Conservation (phyloP, 768 basidiomycete genomes). For the Suillus luteus region DNA sequence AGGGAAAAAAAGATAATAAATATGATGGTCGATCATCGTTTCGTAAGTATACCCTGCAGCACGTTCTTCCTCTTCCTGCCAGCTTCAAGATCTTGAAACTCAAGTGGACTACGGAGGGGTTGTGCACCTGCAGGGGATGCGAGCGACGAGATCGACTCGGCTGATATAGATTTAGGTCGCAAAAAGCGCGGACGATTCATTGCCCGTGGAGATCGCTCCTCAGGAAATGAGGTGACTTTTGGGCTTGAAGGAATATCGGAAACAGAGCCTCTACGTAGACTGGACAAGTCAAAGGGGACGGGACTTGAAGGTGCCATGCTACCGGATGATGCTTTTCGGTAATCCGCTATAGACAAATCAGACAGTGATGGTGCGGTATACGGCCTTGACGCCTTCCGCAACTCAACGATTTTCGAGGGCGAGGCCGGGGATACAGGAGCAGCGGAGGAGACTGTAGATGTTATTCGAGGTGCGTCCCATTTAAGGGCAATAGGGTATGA, state of each 20-base stretch:
- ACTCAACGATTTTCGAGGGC: constrained; percentile 14
- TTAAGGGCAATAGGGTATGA: constrained; percentile 17
- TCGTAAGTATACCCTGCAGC: constrained; percentile 41
- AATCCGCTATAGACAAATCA: constrained; percentile 19
- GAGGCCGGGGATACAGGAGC: constrained; percentile 28
- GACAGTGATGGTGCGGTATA: constrained; percentile 49
- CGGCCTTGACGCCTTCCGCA: constrained; percentile 40
- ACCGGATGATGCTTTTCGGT: constrained; percentile 2
- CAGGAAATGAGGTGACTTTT: constrained; percentile 17
- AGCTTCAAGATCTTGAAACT: constrained; percentile 22
- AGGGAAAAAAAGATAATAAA: constrained; percentile 12
- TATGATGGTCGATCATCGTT: constrained; percentile 30
- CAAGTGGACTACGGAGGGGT: constrained; percentile 12
- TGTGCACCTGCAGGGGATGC: constrained; percentile 14
- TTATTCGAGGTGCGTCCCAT: constrained; percentile 21
- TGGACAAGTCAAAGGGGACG: constrained; percentile 15
- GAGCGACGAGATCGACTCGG: constrained; percentile 52
- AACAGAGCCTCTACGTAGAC: constrained; percentile 30
- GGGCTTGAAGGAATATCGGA: constrained; percentile 23
- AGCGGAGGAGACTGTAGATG: constrained; percentile 3
- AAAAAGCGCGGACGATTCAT: constrained; percentile 27
- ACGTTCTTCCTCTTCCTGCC: constrained; percentile 40
- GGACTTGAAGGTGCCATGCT: constrained; percentile 12
- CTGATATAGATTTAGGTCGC: constrained; percentile 55
- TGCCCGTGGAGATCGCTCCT: constrained; percentile 24